Conservation (phyloP, 106 monocot genomes). For the Iris macrosiphon region DNA sequence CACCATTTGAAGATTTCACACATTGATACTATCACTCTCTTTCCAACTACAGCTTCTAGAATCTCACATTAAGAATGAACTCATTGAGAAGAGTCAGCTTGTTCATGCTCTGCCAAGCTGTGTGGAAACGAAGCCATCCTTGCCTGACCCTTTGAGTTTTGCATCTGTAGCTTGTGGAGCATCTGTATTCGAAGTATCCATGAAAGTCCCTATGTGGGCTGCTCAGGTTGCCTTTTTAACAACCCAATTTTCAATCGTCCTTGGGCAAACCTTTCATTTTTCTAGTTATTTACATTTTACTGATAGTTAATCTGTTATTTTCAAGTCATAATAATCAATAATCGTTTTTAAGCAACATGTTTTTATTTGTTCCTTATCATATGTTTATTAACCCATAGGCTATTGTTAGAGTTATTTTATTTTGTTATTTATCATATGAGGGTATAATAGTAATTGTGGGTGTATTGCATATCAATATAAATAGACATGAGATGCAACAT, state of each 20-base stretch:
- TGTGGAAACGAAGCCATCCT: conserved; percentile 26
- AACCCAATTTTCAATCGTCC: neutral
- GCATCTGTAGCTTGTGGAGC: conserved; percentile 51
- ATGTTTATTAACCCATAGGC: too few species aligned
- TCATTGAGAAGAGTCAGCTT: conserved; percentile 51
- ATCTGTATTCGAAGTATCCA: conserved; percentile 57
- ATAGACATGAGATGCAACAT: too few species aligned
- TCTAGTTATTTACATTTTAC: too few species aligned
- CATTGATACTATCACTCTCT: neutral
- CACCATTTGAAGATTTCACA: too few species aligned
- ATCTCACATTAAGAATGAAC: conserved; percentile 56
- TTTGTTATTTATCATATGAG: too few species aligned
- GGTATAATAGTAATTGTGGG: too few species aligned
- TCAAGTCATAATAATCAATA: too few species aligned
- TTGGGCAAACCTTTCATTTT: neutral
- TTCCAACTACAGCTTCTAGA: conserved; percentile 46
- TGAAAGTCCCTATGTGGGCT: conserved; percentile 68
- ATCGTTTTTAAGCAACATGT: too few species aligned
- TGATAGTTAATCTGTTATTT: too few species aligned
- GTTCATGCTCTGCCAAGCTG: conserved; percentile 23
- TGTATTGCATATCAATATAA: too few species aligned
- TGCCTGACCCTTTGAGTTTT: conserved; percentile 34
- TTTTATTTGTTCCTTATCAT: too few species aligned
- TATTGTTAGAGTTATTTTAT: too few species aligned
- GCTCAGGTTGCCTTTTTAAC: conserved; percentile 38